Evolutionary conservation across 257 asterid genomes (phyloP).

Genomic region (Coffea canephora): DNA sequence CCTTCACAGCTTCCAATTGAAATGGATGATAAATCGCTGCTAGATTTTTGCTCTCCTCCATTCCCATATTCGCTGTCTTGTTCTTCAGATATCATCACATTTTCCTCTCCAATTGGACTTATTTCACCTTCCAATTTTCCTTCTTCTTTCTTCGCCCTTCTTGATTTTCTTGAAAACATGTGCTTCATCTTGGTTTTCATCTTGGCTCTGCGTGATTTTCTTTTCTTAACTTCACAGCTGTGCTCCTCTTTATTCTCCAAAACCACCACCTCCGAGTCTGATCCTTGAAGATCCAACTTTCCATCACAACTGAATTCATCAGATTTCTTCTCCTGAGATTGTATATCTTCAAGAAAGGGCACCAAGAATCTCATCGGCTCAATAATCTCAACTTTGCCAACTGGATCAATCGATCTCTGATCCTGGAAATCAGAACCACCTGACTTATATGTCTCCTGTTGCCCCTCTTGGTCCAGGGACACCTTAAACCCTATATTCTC

Average conservation of each 20-base stretch:
- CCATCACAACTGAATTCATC: slow-evolving; percentile 11
- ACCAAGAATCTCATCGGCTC: slow-evolving; percentile 1
- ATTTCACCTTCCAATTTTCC: slow-evolving; percentile 9
- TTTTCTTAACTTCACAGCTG: slow-evolving; percentile 19
- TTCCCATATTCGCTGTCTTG: background rate
- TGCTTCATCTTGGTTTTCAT: slow-evolving; percentile 57
- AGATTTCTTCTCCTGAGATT: slow-evolving; percentile 23
- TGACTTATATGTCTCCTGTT: slow-evolving; percentile 8
- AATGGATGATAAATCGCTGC: background rate
- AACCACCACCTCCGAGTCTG: slow-evolving; percentile 15
- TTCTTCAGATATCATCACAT: background rate
- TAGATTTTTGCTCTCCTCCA: background rate
- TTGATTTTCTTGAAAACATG: slow-evolving; percentile 44
- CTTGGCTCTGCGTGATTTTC: slow-evolving; percentile 40
- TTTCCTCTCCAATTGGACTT: slow-evolving; percentile 7
- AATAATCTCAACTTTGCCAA: slow-evolving; percentile 26
- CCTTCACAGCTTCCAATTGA: background rate
- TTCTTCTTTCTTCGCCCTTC: slow-evolving; percentile 24
- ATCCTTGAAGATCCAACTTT: slow-evolving; percentile 19
- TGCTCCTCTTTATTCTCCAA: slow-evolving; percentile 31
- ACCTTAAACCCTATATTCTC: background rate
- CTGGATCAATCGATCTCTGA: slow-evolving; percentile 4
- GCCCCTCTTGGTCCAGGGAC: background rate
- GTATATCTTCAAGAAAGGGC: slow-evolving; percentile 22
- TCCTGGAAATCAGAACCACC: slow-evolving; percentile 8